Conservation (phyloP, 768 basidiomycete genomes). For the Boletus bicolor region DNA sequence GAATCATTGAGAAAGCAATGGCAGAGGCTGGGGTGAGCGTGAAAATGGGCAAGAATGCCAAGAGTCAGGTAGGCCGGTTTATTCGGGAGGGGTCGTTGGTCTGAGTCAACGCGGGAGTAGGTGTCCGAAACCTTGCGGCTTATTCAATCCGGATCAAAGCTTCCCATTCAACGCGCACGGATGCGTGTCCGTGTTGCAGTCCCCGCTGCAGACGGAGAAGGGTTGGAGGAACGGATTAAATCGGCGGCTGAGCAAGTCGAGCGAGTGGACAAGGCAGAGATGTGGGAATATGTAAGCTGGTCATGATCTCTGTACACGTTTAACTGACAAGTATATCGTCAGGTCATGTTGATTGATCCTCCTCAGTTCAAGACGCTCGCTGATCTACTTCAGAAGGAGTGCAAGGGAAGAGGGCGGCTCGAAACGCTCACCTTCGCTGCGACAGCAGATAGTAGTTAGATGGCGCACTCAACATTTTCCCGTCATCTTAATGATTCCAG, state of each 20-base stretch:
- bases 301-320: neutral
- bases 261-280: slow-evolving; percentile 68
- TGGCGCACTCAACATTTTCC: neutral
- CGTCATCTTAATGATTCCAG: neutral
- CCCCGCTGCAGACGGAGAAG: slow-evolving; percentile 61
- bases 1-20: slow-evolving; percentile 99
- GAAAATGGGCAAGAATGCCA: slow-evolving; percentile 84
- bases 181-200: slow-evolving; percentile 89
- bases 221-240: slow-evolving; percentile 66
- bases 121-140: slow-evolving; percentile 86
- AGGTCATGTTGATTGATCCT: slow-evolving; percentile 94
- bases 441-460: slow-evolving; percentile 39
- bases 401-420: slow-evolving; percentile 81
- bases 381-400: slow-evolving; percentile 87
- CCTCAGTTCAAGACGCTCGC: slow-evolving; percentile 85
- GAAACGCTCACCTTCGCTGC: slow-evolving; percentile 80
- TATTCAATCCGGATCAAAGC: slow-evolving; percentile 75
- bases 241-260: slow-evolving; percentile 82
- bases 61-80: slow-evolving; percentile 69
- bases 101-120: slow-evolving; percentile 35
- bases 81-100: neutral
- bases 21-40: slow-evolving; percentile 91
- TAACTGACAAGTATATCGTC: slow-evolving; percentile 9
- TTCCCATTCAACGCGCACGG: slow-evolving; percentile 88
- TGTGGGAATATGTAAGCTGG: slow-evolving; percentile 82